Conservation (phyloP, 441 rosid species). For the Adansonia rubrostipa region DNA sequence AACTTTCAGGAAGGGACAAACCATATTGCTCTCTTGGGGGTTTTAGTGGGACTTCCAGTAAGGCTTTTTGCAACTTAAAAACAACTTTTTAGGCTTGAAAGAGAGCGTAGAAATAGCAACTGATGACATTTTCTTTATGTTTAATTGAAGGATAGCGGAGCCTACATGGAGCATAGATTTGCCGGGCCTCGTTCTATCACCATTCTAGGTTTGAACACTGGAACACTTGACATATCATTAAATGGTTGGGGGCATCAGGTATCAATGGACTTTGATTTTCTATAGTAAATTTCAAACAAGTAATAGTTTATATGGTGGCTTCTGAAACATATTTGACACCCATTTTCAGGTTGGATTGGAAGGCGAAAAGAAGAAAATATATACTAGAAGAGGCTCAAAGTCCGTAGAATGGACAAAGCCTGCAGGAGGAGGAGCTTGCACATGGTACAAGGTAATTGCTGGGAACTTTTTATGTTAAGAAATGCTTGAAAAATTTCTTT, state of each 20-base stretch:
- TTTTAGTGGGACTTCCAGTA: constrained; percentile 62
- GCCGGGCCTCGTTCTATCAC: constrained; percentile 68
- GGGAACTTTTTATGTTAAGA: neutral
- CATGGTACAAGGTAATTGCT: constrained; percentile 68
- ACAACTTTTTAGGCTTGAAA: neutral
- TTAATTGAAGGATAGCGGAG: constrained; percentile 64
- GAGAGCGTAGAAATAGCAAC: neutral
- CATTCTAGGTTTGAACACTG: constrained; percentile 70
- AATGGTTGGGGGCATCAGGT: constrained; percentile 73
- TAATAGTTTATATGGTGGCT: neutral
- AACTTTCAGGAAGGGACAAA: constrained; percentile 51
- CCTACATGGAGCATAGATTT: constrained; percentile 70
- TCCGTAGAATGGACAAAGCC: constrained; percentile 48
- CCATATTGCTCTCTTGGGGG: constrained; percentile 43
- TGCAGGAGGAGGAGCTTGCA: constrained; percentile 33
- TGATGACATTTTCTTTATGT: constrained; percentile 4
- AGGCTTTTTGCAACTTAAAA: constrained; percentile 26
- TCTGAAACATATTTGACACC: neutral
- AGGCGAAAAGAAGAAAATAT: constrained; percentile 49
- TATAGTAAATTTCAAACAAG: neutral
- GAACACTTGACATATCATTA: constrained; percentile 60
- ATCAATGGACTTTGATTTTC: neutral
- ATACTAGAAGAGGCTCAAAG: constrained; percentile 45
- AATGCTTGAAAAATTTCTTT: neutral
- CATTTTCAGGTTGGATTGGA: constrained; percentile 49